phyloP scores from a whole-genome alignment of 139 green algal genomes.

The Coelastrella sp. region DNA sequence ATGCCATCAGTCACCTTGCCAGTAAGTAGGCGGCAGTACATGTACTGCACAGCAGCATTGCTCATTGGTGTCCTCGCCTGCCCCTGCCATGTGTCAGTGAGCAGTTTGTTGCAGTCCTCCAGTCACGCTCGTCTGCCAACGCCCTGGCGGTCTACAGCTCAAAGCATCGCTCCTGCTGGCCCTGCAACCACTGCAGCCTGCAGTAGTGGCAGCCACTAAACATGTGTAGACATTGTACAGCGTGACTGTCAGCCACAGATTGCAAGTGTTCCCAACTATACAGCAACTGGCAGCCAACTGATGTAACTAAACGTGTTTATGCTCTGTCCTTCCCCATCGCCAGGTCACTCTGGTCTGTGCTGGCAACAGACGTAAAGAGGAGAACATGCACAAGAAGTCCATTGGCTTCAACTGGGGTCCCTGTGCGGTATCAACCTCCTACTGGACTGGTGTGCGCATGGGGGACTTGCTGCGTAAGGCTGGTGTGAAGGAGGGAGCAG shows the following conservation, averaged over 20 bases:
- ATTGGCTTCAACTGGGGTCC: slow-evolving; percentile 96
- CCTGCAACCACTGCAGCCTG: no score
- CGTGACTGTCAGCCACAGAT: no score
- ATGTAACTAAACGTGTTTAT: neutral
- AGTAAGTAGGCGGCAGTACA: neutral
- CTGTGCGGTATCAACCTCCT: slow-evolving; percentile 74
- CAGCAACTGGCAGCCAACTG: neutral
- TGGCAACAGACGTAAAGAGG: slow-evolving; percentile 91
- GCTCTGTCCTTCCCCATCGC: neutral
- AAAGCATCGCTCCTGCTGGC: no score
- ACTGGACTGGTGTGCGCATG: slow-evolving; percentile 96
- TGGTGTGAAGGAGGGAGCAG: slow-evolving; percentile 50
- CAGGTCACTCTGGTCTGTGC: slow-evolving; percentile 87
- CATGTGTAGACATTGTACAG: no score
- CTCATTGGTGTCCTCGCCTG: neutral
- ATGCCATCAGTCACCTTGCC: slow-evolving; percentile 86
- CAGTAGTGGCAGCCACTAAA: no score
- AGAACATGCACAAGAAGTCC: slow-evolving; percentile 99
- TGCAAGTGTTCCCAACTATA: no score
- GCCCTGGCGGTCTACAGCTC: no score
- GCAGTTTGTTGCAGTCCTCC: neutral
- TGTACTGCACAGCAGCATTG: no score
- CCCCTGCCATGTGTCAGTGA: neutral
- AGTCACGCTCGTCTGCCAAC: no score
- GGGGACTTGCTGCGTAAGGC: slow-evolving; percentile 81